A percentile compares a stretch with the other conserved stretches of the same genome.
These are phyloP conservation scores for Haberlea rhodopensis DNA, from an alignment of 257 asterid species.

Conservation along the genomic window DNA sequence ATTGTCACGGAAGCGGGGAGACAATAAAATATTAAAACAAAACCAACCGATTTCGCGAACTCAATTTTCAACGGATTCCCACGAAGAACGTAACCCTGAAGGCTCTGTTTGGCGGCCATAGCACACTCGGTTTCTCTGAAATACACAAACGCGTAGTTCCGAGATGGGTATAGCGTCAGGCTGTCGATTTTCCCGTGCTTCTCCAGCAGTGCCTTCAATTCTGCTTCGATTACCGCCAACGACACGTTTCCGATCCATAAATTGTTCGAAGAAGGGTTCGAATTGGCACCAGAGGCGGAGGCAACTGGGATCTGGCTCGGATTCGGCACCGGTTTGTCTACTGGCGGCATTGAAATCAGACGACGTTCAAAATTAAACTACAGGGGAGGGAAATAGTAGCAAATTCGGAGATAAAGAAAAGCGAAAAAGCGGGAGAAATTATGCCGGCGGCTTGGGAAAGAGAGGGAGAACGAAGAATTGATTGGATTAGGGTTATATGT, in stretches of 20 bases:
- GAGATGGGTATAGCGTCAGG: conserved; percentile 63
- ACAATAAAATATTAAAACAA: conserved; percentile 19
- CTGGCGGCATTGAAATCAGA: conserved; percentile 29
- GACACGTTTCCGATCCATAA: conserved; percentile 86
- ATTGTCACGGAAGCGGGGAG: conserved; percentile 16
- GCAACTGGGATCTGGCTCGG: conserved; percentile 28
- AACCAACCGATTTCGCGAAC: conserved; percentile 96
- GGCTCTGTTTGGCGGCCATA: conserved; percentile 65
- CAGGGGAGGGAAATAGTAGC: background rate
- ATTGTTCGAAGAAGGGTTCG: conserved; percentile 70
- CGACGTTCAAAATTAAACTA: background rate
- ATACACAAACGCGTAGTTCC: conserved; percentile 74
- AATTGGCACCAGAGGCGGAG: conserved; percentile 25
- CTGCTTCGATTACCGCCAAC: conserved; percentile 62
- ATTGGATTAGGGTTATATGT: no score
- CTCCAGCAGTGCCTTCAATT: conserved; percentile 54
- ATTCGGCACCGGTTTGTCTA: conserved; percentile 23
- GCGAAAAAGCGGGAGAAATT: no score
- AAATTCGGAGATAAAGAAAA: background rate
- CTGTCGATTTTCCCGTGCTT: conserved; percentile 66
- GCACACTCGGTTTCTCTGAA: conserved; percentile 65
- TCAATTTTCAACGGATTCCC: conserved; percentile 68
- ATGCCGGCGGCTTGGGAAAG: no score
- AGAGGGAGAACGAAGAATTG: no score
- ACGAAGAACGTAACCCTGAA: conserved; percentile 65